phyloP scores from a whole-genome alignment of 495 filamentous ascomycete species.

The Rhypophila decipiens region DNA sequence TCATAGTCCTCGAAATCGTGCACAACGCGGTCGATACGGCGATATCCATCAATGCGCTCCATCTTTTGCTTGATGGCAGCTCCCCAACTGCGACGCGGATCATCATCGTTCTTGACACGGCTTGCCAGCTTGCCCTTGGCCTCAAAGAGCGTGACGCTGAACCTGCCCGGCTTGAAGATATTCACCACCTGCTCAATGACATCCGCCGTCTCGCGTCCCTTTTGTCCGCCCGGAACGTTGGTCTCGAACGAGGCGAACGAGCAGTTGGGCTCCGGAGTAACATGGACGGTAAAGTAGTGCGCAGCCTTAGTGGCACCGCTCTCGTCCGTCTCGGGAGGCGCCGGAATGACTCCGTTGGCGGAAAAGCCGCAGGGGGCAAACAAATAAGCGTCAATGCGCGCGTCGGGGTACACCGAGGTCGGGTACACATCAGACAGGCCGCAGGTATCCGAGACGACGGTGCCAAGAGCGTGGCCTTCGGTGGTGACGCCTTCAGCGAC shows the following conservation, averaged over 20 bases:
- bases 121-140: constrained; percentile 53
- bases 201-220: constrained; percentile 80
- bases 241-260: constrained; percentile 99
- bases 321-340: constrained; percentile 49
- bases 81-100: constrained; percentile 32
- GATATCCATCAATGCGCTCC: constrained; percentile 82
- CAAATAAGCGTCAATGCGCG: constrained; percentile 90
- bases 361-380: constrained; percentile 98
- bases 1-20: constrained; percentile 98
- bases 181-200: constrained; percentile 87
- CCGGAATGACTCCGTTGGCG: constrained; percentile 92
- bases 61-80: constrained; percentile 54
- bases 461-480: constrained; percentile 90
- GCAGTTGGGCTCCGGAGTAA: constrained; percentile 95
- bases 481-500: constrained; percentile 72
- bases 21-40: constrained; percentile 87
- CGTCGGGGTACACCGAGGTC: constrained; percentile 78
- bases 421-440: constrained; percentile 90
- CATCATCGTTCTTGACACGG: constrained; percentile 34
- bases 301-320: constrained; percentile 52
- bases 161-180: constrained; percentile 94
- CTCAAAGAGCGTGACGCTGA: constrained; percentile 96
- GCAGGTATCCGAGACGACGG: constrained; percentile 84
- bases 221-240: constrained; percentile 88
- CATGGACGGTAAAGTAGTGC: constrained; percentile 98